Base-by-base conservation (phyloP, 148 eudicot species). In the Fagopyrum tataricum region DNA sequence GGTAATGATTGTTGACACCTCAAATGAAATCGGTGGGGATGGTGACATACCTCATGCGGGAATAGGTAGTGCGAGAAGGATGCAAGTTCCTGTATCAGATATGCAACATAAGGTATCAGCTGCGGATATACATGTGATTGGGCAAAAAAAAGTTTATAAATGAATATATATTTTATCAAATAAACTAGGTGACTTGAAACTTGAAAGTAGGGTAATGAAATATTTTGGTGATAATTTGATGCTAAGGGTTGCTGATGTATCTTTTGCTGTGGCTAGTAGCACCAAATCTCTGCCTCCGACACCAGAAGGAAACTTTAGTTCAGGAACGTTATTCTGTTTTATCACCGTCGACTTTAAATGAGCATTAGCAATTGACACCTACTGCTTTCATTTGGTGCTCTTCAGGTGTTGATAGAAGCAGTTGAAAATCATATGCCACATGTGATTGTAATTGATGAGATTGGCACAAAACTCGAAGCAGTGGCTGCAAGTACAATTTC, bases 381-480 rank as follows among this genome's bases (percentile, higher is more conserved):
- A 64, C 14, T 64, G 31, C 43, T 64, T 21, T 49, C 47, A 23
- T 51, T 43, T 76, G 24, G 53, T 74, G 47, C 55, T 74, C 46
- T 80, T 44, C 79, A 94, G 97, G 98, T 94, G 40, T 78, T 94
- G 79, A 94, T 94, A 62, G 98, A 91, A 88, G 98, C 98, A 71
- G 97, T 94, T 72, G 98, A 94, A 81, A 94, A 94, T 80, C 98
- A 94, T 81, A 94, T 91, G 97, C 98, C 98, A 23, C 93, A 94
- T 82, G 98, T 88, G 67, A 94, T 94, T 78, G 98, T 94, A 77
- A 94, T 94, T 64, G 98, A 94, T 85, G 98, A 94, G 80, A 94
- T 94, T 72, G 97, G 98, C 61, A 91, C 98, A 76, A 94, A 94
- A 81, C 98, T 94, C 71, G 98, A 94, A 85, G 98, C 98, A 66